phyloP scores from a whole-genome alignment of 352 stramenopile species.

The Pythium aphanidermatum region DNA sequence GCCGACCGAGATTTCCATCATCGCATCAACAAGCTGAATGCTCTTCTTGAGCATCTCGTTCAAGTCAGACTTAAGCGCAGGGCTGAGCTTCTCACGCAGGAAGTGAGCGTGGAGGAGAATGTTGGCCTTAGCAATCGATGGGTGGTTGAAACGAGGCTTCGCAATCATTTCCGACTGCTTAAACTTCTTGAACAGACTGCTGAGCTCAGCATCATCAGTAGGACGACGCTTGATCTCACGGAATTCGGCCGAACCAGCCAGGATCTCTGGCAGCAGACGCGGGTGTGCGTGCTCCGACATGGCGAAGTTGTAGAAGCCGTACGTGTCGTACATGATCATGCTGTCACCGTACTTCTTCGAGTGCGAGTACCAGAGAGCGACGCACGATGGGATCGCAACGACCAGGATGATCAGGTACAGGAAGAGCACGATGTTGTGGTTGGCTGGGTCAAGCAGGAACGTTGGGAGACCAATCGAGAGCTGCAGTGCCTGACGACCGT shows the following conservation, averaged over 20 bases:
- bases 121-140: constrained; percentile 79
- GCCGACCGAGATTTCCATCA: constrained; percentile 97
- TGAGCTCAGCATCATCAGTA: constrained; percentile 60
- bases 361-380: constrained; percentile 94
- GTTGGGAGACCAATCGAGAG: constrained; percentile 94
- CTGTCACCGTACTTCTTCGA: constrained; percentile 99
- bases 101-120: constrained; percentile 95
- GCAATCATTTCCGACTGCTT: constrained; percentile 75
- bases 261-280: constrained; percentile 94
- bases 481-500: constrained; percentile 97
- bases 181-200: constrained; percentile 63
- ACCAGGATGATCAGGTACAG: constrained; percentile 98
- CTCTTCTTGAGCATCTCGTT: constrained; percentile 94
- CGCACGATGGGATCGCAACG: constrained; percentile 94
- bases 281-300: constrained; percentile 93
- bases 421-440: constrained; percentile 98
- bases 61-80: constrained; percentile 81
- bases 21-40: constrained; percentile 96
- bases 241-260: constrained; percentile 89
- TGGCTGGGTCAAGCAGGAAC: constrained; percentile 95
- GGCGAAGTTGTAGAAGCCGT: constrained; percentile 97
- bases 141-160: constrained; percentile 85
- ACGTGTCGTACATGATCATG: constrained; percentile 99
- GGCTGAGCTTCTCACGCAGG: constrained; percentile 78
- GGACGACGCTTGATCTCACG: constrained; percentile 68